phyloP scores from a whole-genome alignment of 441 rosid genomes.

The Erodium texanum region DNA sequence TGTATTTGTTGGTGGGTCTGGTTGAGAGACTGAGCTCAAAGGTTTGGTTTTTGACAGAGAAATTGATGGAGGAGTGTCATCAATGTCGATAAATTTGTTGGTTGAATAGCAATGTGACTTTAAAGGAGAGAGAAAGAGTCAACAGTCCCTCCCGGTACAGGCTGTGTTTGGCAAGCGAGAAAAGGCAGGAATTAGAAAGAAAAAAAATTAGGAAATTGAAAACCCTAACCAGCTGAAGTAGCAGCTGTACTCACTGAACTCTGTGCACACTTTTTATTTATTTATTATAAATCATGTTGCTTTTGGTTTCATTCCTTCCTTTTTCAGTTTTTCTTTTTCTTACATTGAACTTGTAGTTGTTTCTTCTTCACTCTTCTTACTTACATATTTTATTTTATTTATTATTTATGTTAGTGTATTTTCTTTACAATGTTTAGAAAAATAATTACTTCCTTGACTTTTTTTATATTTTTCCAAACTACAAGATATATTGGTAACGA shows the following conservation, averaged over 20 bases:
- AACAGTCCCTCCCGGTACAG: background rate
- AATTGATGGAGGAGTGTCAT: background rate
- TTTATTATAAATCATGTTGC: background rate
- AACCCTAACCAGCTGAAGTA: background rate
- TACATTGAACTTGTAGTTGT: too few relatives aligned
- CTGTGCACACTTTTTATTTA: background rate
- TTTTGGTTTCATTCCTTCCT: too few relatives aligned
- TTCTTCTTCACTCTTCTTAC: too few relatives aligned
- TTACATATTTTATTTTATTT: too few relatives aligned
- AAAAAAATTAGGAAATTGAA: background rate
- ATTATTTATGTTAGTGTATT: too few relatives aligned
- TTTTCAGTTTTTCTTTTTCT: too few relatives aligned
- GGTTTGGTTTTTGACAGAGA: slow-evolving; percentile 4
- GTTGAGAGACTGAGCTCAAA: background rate
- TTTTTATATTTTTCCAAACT: too few relatives aligned
- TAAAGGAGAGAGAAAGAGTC: background rate
- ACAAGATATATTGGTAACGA: too few relatives aligned
- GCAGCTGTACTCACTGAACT: background rate
- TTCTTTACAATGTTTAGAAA: too few relatives aligned
- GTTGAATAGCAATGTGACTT: background rate
- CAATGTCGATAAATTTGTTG: background rate
- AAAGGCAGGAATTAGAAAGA: background rate
- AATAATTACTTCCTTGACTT: too few relatives aligned
- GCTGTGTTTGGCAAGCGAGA: slow-evolving; percentile 3
- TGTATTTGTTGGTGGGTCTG: background rate